Evolutionary conservation across 2,329 filamentous ascomycete genomes (phyloP).

Genomic region (Rutstroemia sydowiana): DNA sequence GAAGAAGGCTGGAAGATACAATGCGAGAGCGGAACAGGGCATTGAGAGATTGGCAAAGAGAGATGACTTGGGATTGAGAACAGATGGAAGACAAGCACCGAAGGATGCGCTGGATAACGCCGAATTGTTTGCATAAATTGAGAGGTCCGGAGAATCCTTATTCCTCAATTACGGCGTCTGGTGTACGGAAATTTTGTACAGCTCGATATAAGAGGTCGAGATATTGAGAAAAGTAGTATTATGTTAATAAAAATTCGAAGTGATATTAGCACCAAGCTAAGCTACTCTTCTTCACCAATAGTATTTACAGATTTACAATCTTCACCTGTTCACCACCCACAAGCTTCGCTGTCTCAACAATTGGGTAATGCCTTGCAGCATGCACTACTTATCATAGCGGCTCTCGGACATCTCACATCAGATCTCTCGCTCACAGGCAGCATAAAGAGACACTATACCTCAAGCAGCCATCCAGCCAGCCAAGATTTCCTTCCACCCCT

Average conservation of each 20-base stretch:
- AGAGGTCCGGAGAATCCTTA: constrained; percentile 1
- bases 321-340: no score
- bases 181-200: constrained; percentile 8
- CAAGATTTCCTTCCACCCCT: no score
- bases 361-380: no score
- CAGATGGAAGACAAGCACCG: constrained; percentile 53
- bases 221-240: background rate
- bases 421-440: no score
- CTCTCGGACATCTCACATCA: no score
- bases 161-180: constrained; percentile 4
- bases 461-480: no score
- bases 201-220: background rate
- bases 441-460: no score
- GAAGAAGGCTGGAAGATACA: constrained; percentile 71
- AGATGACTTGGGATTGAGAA: constrained; percentile 67
- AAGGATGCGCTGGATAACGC: constrained; percentile 68
- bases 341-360: no score
- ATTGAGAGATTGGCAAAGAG: constrained; percentile 68
- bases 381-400: no score
- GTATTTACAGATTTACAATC: no score
- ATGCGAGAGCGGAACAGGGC: constrained; percentile 64
- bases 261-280: no score
- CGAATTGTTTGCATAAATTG: constrained; percentile 60
- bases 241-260: background rate
- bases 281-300: no score